A percentile compares a stretch with the other conserved stretches of the same genome.
phyloP scores from a whole-genome alignment of 2,329 filamentous ascomycete genomes.

The Ophiostoma novo-ulmi region DNA sequence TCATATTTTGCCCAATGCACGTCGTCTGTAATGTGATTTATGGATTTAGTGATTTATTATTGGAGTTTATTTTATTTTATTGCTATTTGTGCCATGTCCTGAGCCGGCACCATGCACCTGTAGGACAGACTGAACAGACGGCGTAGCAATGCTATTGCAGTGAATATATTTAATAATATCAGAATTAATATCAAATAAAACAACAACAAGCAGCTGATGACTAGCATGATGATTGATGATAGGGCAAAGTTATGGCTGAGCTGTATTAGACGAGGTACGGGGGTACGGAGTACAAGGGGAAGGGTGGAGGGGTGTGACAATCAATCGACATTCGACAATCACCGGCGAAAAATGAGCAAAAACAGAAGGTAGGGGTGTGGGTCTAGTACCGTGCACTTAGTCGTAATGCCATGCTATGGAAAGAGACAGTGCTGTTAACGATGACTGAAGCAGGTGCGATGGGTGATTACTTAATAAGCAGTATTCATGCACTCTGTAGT shows the following conservation, averaged over 20 bases:
- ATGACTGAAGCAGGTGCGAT: neutral
- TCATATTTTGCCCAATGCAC: conserved; percentile 7
- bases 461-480: neutral
- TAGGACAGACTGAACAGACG: neutral
- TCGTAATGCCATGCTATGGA: neutral
- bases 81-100: neutral
- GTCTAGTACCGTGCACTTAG: neutral
- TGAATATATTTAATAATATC: neutral
- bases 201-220: neutral
- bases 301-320: conserved; percentile 9
- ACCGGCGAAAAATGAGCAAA: conserved; percentile 1
- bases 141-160: neutral
- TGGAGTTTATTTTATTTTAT: neutral
- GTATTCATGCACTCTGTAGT: too few species aligned
- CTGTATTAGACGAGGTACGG: conserved; percentile 3
- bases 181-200: neutral
- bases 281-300: neutral
- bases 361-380: conserved; percentile 1
- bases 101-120: neutral
- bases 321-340: conserved; percentile 5
- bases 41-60: neutral
- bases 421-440: neutral
- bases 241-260: conserved; percentile 10
- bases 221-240: conserved; percentile 12
- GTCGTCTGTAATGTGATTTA: neutral